Base-by-base conservation (phyloP, 1,284 basidiomycete species). In the Lignosus rhinocerotis region DNA sequence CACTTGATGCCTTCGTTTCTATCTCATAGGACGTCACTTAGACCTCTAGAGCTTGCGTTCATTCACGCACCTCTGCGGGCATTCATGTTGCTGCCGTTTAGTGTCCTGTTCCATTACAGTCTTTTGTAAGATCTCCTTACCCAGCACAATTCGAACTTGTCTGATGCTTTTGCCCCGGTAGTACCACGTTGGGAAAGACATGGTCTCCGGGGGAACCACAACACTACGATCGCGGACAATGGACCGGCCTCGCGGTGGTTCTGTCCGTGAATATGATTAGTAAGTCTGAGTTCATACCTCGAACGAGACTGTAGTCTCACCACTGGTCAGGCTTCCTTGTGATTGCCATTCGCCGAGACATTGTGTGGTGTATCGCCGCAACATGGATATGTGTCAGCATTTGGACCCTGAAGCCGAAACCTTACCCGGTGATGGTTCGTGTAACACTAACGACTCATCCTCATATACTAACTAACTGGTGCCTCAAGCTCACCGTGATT, bases 31-130 rank as follows among this genome's bases (percentile, higher is more conserved):
- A 9, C 70, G 75, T 70, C 75, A 14, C 74, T 6, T 31, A 79
- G 87, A 11, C 83, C 87, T 1, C 71, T 89, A 52, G 84, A 93
- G 68, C 78, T 81, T 45, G 80, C 81, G 2, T 81, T 91, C 53
- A 88, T 92, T 44, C 90, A 92, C 58, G 86, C 88, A 0, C 90
- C 90, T 0, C 70, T 90, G 31, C 78, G 89, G 3, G 85, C 89
- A 56, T 91, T 91, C 70, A 75, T 90, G 60, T 76, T 89, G 30
- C 75, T 90, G 2, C 78, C 80, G 0, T 60, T 83, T 6, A 75
- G 73, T 0, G 67, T 83, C 21, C 67, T 81, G 55, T 79, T 84
- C 62, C 76, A 78, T 1, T 77, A 81, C 50, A 79, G 77, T 7
- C 75, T 85, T 11, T 84, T 85, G 81, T 85, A 60, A 25, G 25